Base-by-base conservation (phyloP, 1,284 basidiomycete genomes). In the Fomitopsis pinicola region DNA sequence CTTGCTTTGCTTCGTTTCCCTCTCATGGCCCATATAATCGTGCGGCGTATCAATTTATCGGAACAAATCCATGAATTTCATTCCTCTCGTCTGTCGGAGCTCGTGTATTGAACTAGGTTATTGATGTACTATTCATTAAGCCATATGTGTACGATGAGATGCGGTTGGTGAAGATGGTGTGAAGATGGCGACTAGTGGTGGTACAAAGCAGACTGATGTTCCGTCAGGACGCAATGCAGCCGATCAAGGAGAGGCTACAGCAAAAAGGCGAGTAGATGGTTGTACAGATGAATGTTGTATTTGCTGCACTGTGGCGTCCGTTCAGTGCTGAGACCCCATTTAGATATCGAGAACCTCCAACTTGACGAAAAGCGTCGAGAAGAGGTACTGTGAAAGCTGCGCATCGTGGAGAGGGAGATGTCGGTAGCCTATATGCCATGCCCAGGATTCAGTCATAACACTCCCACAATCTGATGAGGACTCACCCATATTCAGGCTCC, bases 331-430 rank as follows among this genome's bases (percentile, higher is more conserved):
- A 22, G 22, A 22, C 22, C 22, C 35, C 28, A 28, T 45, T 65
- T 61, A 71, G 9, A 64, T 69, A 60, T 82, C 78, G 40, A 77
- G 77, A 59, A 89, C 72, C 48, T 78, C 73, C 63, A 87, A 78
- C 52, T 80, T 74, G 38, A 95, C 89, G 69, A 96, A 96, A 6
- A 97, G 79, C 26, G 93, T 95, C 42, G 94, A 92, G 74, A 95
- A 97, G 52, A 97, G 77, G 69, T 90, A 92, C 66, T 93, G 90
- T 45, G 89, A 90, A 55, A 94, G 83, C 68, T 92, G 86, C 0
- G 82, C 77, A 72, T 97, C 94, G 69, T 93, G 89, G 54, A 97
- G 76, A 0, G 94, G 93, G 17, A 97, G 76, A 77, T 97, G 92
- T 12, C 93, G 87, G 72, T 90, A 97, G 2, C 95, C 94, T 92